Percentiles rank a stretch among this genome's conserved stretches.
Evolutionary conservation across 2,329 filamentous ascomycete species (phyloP).

Genomic region (Talaromyces sp.): DNA sequence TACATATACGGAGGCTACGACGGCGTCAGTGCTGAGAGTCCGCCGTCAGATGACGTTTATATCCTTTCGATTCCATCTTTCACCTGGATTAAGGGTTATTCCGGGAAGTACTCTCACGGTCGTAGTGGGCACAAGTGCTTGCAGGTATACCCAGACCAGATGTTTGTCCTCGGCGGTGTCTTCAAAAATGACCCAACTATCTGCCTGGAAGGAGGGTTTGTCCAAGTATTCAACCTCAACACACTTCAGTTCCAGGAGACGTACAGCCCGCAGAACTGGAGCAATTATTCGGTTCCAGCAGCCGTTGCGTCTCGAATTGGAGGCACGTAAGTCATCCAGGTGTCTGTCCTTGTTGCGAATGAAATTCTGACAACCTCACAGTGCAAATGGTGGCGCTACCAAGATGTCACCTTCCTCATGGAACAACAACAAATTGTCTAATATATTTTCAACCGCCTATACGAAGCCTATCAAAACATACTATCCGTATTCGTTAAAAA

Average conservation of each 20-base stretch:
- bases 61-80: slow-evolving; percentile 31
- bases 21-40: slow-evolving; percentile 13
- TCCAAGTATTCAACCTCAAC: slow-evolving; percentile 46
- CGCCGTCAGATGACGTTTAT: slow-evolving; percentile 29
- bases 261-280: slow-evolving; percentile 27
- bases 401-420: slow-evolving; percentile 34
- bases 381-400: slow-evolving; percentile 28
- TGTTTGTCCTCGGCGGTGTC: slow-evolving; percentile 35
- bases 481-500: slow-evolving; percentile 51
- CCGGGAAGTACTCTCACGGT: slow-evolving; percentile 17
- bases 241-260: slow-evolving; percentile 24
- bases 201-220: slow-evolving; percentile 49
- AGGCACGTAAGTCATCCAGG: slow-evolving; percentile 24
- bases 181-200: slow-evolving; percentile 10
- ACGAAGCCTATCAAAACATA: slow-evolving; percentile 51
- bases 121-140: slow-evolving; percentile 29
- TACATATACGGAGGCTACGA: slow-evolving; percentile 33
- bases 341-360: background rate
- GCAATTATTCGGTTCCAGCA: slow-evolving; percentile 25
- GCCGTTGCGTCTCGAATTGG: slow-evolving; percentile 28
- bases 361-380: slow-evolving; percentile 6
- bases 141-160: slow-evolving; percentile 45
- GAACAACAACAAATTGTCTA: slow-evolving; percentile 44
- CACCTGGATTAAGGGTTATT: slow-evolving; percentile 24
- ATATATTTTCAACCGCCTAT: slow-evolving; percentile 54